phyloP scores from a whole-genome alignment of 2,329 filamentous ascomycete genomes.

The Pseudogymnoascus sp. region DNA sequence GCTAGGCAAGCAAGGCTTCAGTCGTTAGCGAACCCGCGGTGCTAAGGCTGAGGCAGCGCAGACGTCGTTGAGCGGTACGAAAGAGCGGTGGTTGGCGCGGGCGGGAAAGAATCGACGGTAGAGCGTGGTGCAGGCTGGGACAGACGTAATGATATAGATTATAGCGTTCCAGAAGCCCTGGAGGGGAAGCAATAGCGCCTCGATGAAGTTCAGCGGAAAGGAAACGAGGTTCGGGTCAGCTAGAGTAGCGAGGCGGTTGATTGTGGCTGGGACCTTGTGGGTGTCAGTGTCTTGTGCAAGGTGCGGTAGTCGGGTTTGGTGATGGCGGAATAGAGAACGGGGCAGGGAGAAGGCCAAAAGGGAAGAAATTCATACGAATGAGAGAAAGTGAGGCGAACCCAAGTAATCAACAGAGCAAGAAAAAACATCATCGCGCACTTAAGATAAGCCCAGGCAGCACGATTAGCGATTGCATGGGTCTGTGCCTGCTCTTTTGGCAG shows the following conservation, averaged over 20 bases:
- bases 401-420: slow-evolving; percentile 62
- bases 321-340: slow-evolving; percentile 36
- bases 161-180: slow-evolving; percentile 80
- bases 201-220: slow-evolving; percentile 59
- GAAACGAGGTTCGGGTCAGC: slow-evolving; percentile 46
- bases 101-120: too few species aligned
- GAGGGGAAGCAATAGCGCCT: slow-evolving; percentile 67
- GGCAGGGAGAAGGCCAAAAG: slow-evolving; percentile 45
- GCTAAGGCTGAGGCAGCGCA: too few species aligned
- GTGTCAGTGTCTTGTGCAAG: slow-evolving; percentile 32
- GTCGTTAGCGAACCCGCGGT: too few species aligned
- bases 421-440: slow-evolving; percentile 68
- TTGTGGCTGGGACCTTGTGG: slow-evolving; percentile 54
- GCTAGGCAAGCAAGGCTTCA: too few species aligned
- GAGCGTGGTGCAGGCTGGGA: too few species aligned
- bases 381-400: slow-evolving; percentile 66
- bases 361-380: slow-evolving; percentile 61
- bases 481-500: too few species aligned
- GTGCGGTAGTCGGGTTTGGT: too few species aligned
- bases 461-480: slow-evolving; percentile 45
- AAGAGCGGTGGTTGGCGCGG: too few species aligned
- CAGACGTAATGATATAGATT: slow-evolving; percentile 70
- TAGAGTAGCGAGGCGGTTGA: slow-evolving; percentile 68
- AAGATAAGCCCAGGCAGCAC: slow-evolving; percentile 61
- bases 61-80: too few species aligned